A percentile compares a stretch with the other conserved stretches of the same genome.
Evolutionary conservation across 2,329 filamentous ascomycete genomes (phyloP).

Genomic region (Penicillium digitatum): DNA sequence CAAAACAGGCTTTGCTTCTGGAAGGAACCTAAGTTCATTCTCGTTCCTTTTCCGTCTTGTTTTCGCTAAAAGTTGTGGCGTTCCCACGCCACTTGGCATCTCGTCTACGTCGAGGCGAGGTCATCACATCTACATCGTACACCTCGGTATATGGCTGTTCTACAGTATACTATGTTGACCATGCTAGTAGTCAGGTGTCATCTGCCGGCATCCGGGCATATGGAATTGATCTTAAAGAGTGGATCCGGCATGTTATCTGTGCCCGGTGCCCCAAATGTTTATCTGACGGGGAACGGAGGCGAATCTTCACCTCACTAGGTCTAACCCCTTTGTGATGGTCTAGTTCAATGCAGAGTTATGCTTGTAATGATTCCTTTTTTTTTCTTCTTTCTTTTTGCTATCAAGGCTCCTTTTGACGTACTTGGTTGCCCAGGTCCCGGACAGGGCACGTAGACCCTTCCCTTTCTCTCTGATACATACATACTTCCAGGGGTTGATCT

Average conservation of each 20-base stretch:
- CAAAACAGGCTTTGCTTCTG: not conserved
- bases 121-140: not conserved
- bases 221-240: not conserved
- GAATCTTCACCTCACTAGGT: conserved; percentile 7
- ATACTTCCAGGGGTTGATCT: not conserved
- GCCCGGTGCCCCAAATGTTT: conserved; percentile 8
- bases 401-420: not conserved
- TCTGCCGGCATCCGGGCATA: not conserved
- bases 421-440: not conserved
- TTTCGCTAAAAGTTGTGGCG: not conserved
- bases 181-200: not conserved
- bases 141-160: not conserved
- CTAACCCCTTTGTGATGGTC: not conserved
- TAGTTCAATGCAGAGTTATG: not conserved
- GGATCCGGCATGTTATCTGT: conserved; percentile 1
- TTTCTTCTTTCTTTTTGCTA: not conserved
- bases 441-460: not conserved
- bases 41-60: not conserved
- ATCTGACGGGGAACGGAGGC: conserved; percentile 6
- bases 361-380: no score
- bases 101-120: not conserved
- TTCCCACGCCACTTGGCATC: not conserved
- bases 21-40: not conserved
- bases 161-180: not conserved
- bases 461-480: not conserved